Evolutionary conservation across 176 grass and related monocot species (phyloP).

Genomic region (Carex scoparia): DNA sequence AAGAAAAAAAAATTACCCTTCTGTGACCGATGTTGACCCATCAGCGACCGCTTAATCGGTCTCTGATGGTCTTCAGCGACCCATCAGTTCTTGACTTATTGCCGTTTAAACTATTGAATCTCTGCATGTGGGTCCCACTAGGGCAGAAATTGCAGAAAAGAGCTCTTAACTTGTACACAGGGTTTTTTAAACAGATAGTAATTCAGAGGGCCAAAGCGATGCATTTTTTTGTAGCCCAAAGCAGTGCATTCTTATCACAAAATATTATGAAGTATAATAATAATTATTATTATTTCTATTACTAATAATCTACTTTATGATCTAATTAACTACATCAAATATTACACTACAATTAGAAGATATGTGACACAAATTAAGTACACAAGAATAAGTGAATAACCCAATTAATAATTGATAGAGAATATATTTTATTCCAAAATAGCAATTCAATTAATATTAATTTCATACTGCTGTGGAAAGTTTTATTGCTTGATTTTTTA

Average conservation of each 20-base stretch:
- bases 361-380: too few relatives aligned
- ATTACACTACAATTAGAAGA: not conserved
- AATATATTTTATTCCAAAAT: not conserved
- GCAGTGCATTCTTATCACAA: not conserved
- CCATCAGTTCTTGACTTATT: too few relatives aligned
- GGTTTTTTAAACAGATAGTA: not conserved
- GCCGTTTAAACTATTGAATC: not conserved
- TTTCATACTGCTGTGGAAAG: not conserved
- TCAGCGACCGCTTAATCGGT: too few relatives aligned
- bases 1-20: too few relatives aligned
- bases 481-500: not conserved
- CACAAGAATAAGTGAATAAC: not conserved
- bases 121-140: not conserved
- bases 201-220: not conserved
- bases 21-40: too few relatives aligned
- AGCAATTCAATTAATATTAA: not conserved
- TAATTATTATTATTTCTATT: not conserved
- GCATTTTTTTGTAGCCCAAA: not conserved
- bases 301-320: not conserved
- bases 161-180: not conserved
- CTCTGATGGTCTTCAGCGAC: not conserved
- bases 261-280: not conserved
- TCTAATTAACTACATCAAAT: not conserved
- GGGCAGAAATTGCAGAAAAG: not conserved
- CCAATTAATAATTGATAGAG: not conserved